Evolutionary conservation across 2,329 filamentous ascomycete genomes (phyloP), one percentile per base, ranked within the genome.

Genomic region (Aspergillus eucalypticola): DNA sequence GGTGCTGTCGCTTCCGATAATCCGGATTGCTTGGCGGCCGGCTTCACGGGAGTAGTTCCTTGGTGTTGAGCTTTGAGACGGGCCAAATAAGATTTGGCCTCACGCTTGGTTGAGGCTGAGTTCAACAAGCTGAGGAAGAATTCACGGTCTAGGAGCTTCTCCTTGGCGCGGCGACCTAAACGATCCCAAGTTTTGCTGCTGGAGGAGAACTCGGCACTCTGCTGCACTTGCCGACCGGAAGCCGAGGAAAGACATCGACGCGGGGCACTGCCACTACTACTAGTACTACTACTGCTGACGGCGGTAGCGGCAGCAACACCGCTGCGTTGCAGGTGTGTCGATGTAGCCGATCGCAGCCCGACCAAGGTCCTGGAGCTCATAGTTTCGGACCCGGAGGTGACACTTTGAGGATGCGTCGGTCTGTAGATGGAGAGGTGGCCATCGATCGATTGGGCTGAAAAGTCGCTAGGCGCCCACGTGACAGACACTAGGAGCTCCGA

Each of bases 31-130:
- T 58, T 70, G 64, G 60, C 71, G 67, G 60, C 54, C 66, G 70
- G 60, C 68, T 71, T 74, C 73, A 68, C 66, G 70, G 64, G 67
- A 64, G 68, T 19, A 69, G 76, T 60, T 67, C 69, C 52, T 65
- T 74, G 64, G 70, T 74, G 67, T 8, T 79, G 63, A n/a, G 66
- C 77, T 53, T 86, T 88, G 74, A 97, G 96, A 62, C 92, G 93
- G 67, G 95, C 90, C 15, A 99, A 83, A 72, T 97, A 99, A 39
- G 91, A 88, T 76, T 90, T 93, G 51, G 93, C 92, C 79, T 99
- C 95, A 69, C 95, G 88, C 76, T 93, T 96, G 0, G 94, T 97
- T 5, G 93, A 90, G 10, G 92, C 92, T 17, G 93, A 92, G 70
- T 91, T 91, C 32, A 99, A 82, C 3, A 98, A 86, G 15, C 92